Conservation (phyloP, 2,329 filamentous ascomycete genomes). For the Aspergillus neotritici region DNA sequence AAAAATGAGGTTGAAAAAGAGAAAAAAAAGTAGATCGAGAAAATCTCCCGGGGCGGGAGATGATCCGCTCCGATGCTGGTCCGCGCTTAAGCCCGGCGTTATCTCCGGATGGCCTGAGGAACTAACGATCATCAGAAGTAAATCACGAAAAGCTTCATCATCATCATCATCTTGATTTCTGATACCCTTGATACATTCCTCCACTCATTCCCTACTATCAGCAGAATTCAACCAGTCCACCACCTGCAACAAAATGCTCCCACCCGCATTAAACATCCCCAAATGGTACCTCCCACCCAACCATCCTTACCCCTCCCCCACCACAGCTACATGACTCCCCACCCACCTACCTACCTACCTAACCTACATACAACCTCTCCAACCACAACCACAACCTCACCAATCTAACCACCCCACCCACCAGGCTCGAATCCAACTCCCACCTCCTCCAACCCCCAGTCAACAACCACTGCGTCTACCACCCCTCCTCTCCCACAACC, state of each 20-base stretch:
- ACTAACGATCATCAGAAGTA: constrained; percentile 6
- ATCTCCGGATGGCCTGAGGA: constrained; percentile 19
- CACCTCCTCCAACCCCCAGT: constrained; percentile 90
- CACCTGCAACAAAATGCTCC: constrained; percentile 24
- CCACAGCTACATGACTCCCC: background rate
- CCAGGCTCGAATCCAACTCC: constrained; percentile 82
- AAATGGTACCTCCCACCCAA: constrained; percentile 34
- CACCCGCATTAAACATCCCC: constrained; percentile 41
- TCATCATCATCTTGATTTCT: background rate
- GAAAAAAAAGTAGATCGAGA: constrained; percentile 23
- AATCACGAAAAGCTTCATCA: constrained; percentile 2
- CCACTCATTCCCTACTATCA: background rate
- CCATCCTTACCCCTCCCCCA: constrained; percentile 1
- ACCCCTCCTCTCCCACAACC: constrained; percentile 60
- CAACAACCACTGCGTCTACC: constrained; percentile 97
- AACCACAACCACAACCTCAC: background rate
- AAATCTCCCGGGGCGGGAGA: constrained; percentile 25
- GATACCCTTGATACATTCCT: background rate
- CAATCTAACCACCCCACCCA: background rate
- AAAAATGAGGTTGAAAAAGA: too few species aligned
- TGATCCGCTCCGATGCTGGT: constrained; percentile 22
- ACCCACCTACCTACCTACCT: background rate
- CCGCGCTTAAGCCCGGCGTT: constrained; percentile 24
- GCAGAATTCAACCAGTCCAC: background rate
- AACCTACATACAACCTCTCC: constrained; percentile 1